Evolutionary conservation across 1,284 basidiomycete species (phyloP).

Genomic region (Stereum hirsutum): DNA sequence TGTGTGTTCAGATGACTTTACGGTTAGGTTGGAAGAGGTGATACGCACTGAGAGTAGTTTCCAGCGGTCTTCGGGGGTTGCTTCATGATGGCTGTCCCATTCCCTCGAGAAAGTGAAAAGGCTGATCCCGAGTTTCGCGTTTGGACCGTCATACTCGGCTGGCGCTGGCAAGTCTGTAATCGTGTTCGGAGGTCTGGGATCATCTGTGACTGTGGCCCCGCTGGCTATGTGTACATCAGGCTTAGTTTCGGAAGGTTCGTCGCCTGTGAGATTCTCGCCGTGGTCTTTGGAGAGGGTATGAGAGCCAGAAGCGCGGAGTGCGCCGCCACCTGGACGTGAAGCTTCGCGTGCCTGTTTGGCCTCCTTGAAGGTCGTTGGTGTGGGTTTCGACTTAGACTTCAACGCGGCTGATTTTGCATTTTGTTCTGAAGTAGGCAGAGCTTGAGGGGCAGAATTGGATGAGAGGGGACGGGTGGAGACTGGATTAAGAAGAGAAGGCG

Average conservation of each 20-base stretch:
- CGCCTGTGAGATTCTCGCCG: background rate
- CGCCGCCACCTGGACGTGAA: conserved; percentile 41
- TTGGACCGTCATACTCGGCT: conserved; percentile 2
- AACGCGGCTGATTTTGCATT: too few species aligned
- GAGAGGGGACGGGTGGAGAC: conserved; percentile 9
- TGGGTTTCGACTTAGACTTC: too few species aligned
- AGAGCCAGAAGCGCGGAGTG: conserved; percentile 45
- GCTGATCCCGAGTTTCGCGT: conserved; percentile 32
- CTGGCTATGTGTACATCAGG: background rate
- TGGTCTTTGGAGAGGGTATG: conserved; percentile 29
- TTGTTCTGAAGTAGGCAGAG: too few species aligned
- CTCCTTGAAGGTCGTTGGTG: conserved; percentile 36
- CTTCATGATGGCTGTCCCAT: conserved; percentile 39
- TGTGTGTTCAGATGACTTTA: background rate
- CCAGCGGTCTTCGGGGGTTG: conserved; percentile 35
- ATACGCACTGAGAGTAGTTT: conserved; percentile 38
- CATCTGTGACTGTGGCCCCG: background rate
- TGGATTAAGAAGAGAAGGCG: conserved; percentile 7
- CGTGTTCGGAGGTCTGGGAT: background rate
- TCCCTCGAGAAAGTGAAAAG: conserved; percentile 49
- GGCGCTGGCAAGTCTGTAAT: conserved; percentile 4
- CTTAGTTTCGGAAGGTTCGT: background rate
- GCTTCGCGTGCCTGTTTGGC: conserved; percentile 42
- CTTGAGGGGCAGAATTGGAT: conserved; percentile 2
- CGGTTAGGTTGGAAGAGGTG: background rate